Evolutionary conservation across 139 green algal genomes (phyloP).

Genomic region (Zygnema cylindricum): DNA sequence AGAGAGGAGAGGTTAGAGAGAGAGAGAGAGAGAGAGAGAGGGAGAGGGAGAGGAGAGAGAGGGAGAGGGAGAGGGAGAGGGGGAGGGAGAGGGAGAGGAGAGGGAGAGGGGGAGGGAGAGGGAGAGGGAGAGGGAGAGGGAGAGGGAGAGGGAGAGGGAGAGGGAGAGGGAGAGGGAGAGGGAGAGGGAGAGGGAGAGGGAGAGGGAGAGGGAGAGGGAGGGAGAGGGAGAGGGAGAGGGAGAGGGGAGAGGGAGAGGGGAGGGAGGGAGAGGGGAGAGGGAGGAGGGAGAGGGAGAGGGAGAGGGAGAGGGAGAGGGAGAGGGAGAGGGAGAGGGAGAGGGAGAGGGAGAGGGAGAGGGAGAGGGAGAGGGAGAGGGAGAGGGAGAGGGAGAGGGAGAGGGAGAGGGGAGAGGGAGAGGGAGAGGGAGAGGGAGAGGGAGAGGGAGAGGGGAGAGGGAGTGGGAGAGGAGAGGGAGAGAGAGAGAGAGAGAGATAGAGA

Average conservation of each 20-base stretch:
- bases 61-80: background rate
- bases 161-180: background rate
- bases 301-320: background rate
- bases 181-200: background rate
- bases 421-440: too few species aligned
- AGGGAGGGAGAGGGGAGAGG: background rate
- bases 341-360: background rate
- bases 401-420: constrained; percentile 7
- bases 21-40: too few species aligned
- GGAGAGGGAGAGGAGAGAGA: background rate
- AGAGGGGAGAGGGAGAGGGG: background rate
- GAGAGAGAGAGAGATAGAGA: too few species aligned
- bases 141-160: background rate
- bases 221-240: background rate
- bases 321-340: background rate
- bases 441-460: too few species aligned
- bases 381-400: background rate
- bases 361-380: background rate
- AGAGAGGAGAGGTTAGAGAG: too few species aligned
- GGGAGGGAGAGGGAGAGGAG: background rate
- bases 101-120: background rate
- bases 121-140: background rate
- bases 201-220: background rate
- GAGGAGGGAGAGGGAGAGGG: background rate
- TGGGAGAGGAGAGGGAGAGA: too few species aligned